Evolutionary conservation across 257 asterid genomes (phyloP), one percentile per base, ranked within the genome.

Genomic region (Capsicum chinense): DNA sequence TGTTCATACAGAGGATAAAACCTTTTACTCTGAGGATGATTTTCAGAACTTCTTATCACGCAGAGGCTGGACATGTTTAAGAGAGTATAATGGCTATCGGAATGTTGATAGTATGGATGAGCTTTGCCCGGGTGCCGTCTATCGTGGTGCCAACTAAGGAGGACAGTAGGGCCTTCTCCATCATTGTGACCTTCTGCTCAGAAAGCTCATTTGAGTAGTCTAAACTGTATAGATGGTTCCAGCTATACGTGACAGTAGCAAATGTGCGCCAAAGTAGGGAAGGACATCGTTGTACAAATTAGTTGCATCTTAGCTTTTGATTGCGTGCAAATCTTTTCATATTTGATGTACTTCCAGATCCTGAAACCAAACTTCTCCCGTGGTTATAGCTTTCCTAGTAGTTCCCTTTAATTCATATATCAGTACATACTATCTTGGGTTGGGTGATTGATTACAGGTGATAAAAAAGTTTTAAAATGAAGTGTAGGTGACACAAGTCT

Each of bases 41-140:
- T 93, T 92, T 44, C 92, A 89, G 7, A 90, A 89, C 56, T 94
- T 93, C 85, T 87, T 94, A 56, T 78, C 92, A 1, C 92, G 93
- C 1, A 93, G 96, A 54, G 91, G 96, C 42, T 94, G 97, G 97
- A 88, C 91, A 54, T 91, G 92, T 83, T 86, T 93, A 90, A 86
- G 95, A 85, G 96, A 93, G 88, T 93, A 84, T 89, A 88, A 87
- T 73, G 95, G 97, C 0, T 92, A 83, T 81, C 86, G 98, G 56
- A 88, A 88, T 69, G 80, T 92, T 48, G 97, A 93, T 83, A 88
- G 68, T 15, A 69, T 94, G 92, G 95, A 93, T 7, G 97, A 92
- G 85, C 97, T 94, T 35, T 88, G 92, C 84, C 97, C 96, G 1
- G 95, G 93, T 79, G 97, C 87, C 14, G 74, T 92, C 7, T 94